Conservation (phyloP, 345 rosid genomes). For the Ceriops decandra region DNA sequence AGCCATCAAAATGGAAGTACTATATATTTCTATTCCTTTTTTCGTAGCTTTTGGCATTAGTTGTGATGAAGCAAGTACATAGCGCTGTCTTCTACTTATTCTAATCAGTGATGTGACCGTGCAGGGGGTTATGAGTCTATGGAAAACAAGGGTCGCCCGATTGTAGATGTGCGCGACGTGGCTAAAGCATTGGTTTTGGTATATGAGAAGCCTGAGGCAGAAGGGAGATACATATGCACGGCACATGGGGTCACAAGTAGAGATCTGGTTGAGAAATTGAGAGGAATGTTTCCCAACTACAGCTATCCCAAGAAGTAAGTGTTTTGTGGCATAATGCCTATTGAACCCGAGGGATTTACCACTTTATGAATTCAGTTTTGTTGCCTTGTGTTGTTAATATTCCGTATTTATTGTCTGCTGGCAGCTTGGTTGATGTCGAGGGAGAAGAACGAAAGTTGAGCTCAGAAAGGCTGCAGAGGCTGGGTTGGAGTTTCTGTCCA, state of each 20-base stretch:
- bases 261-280: slow-evolving; percentile 22
- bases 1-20: too few relatives aligned
- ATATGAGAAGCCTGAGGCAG: slow-evolving; percentile 29
- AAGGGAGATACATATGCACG: slow-evolving; percentile 31
- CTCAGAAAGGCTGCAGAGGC: slow-evolving; percentile 27
- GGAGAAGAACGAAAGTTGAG: slow-evolving; percentile 17
- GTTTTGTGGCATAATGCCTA: not conserved
- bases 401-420: too few relatives aligned
- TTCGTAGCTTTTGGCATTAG: too few relatives aligned
- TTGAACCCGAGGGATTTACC: not conserved
- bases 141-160: slow-evolving; percentile 26
- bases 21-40: too few relatives aligned
- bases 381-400: not conserved
- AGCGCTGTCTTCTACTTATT: not conserved
- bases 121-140: slow-evolving; percentile 42
- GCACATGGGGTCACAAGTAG: slow-evolving; percentile 13
- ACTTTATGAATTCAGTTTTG: too few relatives aligned
- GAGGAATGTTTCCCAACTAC: slow-evolving; percentile 18
- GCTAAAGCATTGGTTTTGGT: slow-evolving; percentile 23
- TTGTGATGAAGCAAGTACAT: not conserved
- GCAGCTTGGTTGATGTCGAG: slow-evolving; percentile 15
- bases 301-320: slow-evolving; percentile 24
- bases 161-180: slow-evolving; percentile 39
- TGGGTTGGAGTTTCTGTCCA: slow-evolving; percentile 35
- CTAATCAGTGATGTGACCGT: not conserved